Evolutionary conservation across 176 grass and related monocot genomes (phyloP), one percentile per base, ranked within the genome.

Genomic region (Triticum timopheevii): DNA sequence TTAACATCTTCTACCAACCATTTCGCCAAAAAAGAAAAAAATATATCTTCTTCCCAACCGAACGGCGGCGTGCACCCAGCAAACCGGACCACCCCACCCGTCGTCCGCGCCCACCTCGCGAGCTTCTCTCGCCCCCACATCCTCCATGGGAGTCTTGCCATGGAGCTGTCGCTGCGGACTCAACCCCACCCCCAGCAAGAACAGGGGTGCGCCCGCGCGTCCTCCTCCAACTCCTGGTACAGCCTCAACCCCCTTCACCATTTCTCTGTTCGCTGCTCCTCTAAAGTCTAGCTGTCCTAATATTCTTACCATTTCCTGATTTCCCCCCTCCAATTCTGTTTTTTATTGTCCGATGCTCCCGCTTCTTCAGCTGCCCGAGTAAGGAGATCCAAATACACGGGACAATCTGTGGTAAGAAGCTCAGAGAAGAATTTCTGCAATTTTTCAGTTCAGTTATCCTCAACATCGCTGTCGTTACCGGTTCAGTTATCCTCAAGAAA

Each of bases 351-450:
- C 66, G 25, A 0, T 38, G 54, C 10, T 17, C 7, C 4, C 25
- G 64, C 13, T 22, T 44, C 39, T 67, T 67, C 30, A 19, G 27
- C 65, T 72, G 82, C 82, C 40, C 72, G 42, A 92, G 90, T 1
- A 8, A 89, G 45, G 56, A 96, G 71, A 76, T 98, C 93, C 74
- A 96, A 89, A 79, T 96, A 96, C 79, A 63, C 86, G 31, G 96
- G 92, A 59, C 93, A 94, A 65, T 88, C 96, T 76, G 91, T 98
- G 79, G 96, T 94, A 85, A 72, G 84, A 9, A 65, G 17, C 42
- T 39, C 68, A 68, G 16, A 38, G 20, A 56, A 10, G 79, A 23
- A 5, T 1, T 56, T 47, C 71, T 7, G 34, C 68, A 13, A 50
- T 20, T 25, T 73, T 47, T 24, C 7, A 15, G 17, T 89, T 52